Conservation (phyloP, 225 moss, liverwort and hornwort genomes). For the Pseudoscleropodium purum region DNA sequence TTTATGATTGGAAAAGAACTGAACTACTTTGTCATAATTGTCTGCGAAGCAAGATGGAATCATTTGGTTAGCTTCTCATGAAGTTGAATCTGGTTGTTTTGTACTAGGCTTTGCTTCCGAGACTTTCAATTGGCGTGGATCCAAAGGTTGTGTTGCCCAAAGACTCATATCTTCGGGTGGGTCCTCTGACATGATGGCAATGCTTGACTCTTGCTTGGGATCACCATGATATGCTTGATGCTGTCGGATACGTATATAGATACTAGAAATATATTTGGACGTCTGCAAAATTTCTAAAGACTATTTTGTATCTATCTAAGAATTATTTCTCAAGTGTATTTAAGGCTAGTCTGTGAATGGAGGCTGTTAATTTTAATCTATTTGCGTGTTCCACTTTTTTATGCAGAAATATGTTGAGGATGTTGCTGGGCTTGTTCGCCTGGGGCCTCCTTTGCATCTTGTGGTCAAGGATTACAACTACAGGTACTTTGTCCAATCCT, state of each 20-base stretch:
- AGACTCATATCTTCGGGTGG: slow-evolving; percentile 49
- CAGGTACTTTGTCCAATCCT: slow-evolving; percentile 12
- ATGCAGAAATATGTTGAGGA: slow-evolving; percentile 32
- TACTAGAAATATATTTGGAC: background rate
- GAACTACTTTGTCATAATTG: background rate
- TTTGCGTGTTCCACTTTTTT: background rate
- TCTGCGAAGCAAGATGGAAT: background rate
- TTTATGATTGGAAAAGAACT: background rate
- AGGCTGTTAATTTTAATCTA: background rate
- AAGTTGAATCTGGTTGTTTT: background rate
- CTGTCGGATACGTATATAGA: background rate
- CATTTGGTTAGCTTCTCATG: background rate
- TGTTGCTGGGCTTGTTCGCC: slow-evolving; percentile 27
- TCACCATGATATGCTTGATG: background rate
- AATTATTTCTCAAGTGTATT: background rate
- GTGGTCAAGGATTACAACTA: slow-evolving; percentile 51
- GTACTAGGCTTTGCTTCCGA: slow-evolving; percentile 53
- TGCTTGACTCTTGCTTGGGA: background rate
- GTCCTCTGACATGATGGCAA: background rate
- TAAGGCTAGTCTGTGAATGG: background rate
- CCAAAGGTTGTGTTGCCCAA: slow-evolving; percentile 46
- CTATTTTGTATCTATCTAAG: background rate
- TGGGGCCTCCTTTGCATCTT: slow-evolving; percentile 47
- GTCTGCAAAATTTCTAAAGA: background rate
- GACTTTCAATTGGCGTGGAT: slow-evolving; percentile 71